These are phyloP conservation scores for Candida succiphila DNA, from an alignment of 805 yeast genomes.

Conservation along the genomic window DNA sequence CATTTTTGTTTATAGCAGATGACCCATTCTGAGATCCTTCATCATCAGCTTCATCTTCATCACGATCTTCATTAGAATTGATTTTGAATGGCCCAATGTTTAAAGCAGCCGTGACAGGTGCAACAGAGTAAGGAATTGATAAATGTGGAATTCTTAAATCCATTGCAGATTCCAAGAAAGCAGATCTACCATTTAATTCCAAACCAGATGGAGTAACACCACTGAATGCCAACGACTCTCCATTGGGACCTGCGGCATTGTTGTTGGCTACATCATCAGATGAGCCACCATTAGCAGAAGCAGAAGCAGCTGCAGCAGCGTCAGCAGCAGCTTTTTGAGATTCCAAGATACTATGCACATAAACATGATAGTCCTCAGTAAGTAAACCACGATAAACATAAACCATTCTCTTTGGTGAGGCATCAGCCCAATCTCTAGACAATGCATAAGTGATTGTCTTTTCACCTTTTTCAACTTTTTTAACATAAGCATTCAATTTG, in stretches of 20 bases:
- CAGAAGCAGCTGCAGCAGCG: constrained; percentile 7
- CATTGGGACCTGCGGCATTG: background rate
- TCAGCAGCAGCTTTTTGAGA: constrained; percentile 28
- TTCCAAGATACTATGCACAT: constrained; percentile 58
- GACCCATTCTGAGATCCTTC: background rate
- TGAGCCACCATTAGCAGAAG: constrained; percentile 5
- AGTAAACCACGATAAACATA: constrained; percentile 75
- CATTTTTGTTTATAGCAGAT: background rate
- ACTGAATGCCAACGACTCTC: no score
- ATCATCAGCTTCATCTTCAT: background rate
- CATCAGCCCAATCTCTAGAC: constrained; percentile 86
- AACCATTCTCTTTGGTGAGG: constrained; percentile 83
- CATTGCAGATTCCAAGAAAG: constrained; percentile 20
- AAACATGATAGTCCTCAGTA: constrained; percentile 65
- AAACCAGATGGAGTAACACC: constrained; percentile 20
- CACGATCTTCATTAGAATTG: background rate
- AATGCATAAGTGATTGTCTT: constrained; percentile 60
- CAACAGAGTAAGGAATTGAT: constrained; percentile 62
- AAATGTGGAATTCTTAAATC: constrained; percentile 23
- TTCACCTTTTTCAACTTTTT: constrained; percentile 79
- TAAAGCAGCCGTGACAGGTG: constrained; percentile 69
- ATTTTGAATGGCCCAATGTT: constrained; percentile 5
- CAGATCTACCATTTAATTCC: constrained; percentile 15
- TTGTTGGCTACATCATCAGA: background rate
- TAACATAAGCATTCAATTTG: constrained; percentile 75